phyloP scores from a whole-genome alignment of 129 eudicot genomes.

The Flaveria sonorensis region DNA sequence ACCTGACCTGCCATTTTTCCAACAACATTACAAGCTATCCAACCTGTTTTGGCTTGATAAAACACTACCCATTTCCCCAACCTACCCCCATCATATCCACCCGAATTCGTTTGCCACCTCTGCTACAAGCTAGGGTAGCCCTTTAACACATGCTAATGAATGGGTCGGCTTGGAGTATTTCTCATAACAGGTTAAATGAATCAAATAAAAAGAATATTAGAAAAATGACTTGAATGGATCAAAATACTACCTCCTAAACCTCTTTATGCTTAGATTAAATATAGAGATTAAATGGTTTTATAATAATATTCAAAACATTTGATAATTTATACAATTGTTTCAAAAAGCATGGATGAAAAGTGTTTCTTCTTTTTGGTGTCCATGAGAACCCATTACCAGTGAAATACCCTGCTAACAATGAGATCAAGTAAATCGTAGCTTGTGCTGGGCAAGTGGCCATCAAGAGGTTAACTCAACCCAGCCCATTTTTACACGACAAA shows the following conservation, averaged over 20 bases:
- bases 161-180: not conserved
- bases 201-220: not conserved
- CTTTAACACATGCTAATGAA: not conserved
- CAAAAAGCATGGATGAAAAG: not conserved
- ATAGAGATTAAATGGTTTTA: too few relatives aligned
- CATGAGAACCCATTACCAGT: too few relatives aligned
- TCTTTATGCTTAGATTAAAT: too few relatives aligned
- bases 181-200: not conserved
- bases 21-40: not conserved
- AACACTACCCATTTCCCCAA: not conserved
- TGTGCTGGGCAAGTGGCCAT: too few relatives aligned
- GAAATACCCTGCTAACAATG: not conserved
- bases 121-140: not conserved
- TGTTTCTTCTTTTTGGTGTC: not conserved
- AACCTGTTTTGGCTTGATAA: not conserved
- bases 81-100: not conserved
- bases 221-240: not conserved
- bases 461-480: not conserved
- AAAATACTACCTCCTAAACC: not conserved
- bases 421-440: not conserved
- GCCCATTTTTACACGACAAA: not conserved
- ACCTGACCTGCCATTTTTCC: not conserved
- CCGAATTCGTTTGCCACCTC: not conserved
- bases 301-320: too few relatives aligned
- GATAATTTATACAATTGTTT: not conserved